A percentile compares a stretch with the other conserved stretches of the same genome.
Evolutionary conservation across 495 filamentous ascomycete genomes (phyloP).

Genomic region (Neurospora sp.): DNA sequence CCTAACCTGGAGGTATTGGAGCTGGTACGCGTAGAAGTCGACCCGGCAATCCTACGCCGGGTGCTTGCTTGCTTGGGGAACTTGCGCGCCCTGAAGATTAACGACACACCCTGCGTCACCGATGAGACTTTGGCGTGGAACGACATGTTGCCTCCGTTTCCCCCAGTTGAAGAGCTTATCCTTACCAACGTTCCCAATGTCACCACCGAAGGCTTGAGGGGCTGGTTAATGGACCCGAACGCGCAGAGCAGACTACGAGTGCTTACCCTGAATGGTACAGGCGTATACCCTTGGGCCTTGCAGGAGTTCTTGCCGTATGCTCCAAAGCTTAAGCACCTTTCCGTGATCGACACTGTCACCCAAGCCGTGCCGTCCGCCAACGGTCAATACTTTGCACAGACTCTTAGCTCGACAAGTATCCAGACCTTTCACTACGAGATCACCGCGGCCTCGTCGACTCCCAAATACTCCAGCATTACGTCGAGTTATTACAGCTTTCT

Average conservation of each 20-base stretch:
- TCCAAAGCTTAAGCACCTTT: slow-evolving; percentile 52
- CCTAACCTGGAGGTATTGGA: slow-evolving; percentile 70
- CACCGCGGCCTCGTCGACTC: slow-evolving; percentile 43
- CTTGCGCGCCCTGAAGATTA: slow-evolving; percentile 63
- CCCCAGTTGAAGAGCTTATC: slow-evolving; percentile 56
- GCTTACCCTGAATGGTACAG: slow-evolving; percentile 57
- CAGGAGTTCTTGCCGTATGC: slow-evolving; percentile 54
- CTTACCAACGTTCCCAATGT: slow-evolving; percentile 58
- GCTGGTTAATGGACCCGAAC: slow-evolving; percentile 43
- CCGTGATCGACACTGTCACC: slow-evolving; percentile 54
- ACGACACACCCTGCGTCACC: slow-evolving; percentile 55
- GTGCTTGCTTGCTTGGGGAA: slow-evolving; percentile 55
- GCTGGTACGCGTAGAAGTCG: slow-evolving; percentile 59
- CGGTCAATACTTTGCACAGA: slow-evolving; percentile 42
- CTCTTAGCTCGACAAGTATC: slow-evolving; percentile 56
- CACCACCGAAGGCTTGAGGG: slow-evolving; percentile 56
- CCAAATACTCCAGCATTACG: slow-evolving; percentile 48
- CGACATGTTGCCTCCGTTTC: slow-evolving; percentile 54
- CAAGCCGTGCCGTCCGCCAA: slow-evolving; percentile 51
- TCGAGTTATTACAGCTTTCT: slow-evolving; percentile 79
- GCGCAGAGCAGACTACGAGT: slow-evolving; percentile 44
- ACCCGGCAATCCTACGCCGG: slow-evolving; percentile 58
- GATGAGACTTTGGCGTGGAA: slow-evolving; percentile 61
- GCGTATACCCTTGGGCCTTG: slow-evolving; percentile 51
- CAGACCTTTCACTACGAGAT: slow-evolving; percentile 74